Percentiles rank a stretch among this genome's conserved stretches.
phyloP scores from a whole-genome alignment of 345 rosid species.

The Heritiera littoralis region DNA sequence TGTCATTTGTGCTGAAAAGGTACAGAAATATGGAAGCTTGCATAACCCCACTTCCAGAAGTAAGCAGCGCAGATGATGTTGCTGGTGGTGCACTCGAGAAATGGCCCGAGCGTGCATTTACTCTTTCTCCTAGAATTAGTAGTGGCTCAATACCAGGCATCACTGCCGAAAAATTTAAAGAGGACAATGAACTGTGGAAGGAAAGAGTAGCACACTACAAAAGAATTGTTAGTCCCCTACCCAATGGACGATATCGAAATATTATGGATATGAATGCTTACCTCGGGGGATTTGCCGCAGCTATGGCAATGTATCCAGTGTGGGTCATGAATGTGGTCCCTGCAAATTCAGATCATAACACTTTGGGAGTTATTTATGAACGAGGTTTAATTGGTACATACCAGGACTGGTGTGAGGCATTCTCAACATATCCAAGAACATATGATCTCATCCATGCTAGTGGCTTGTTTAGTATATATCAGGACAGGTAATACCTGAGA shows the following conservation, averaged over 20 bases:
- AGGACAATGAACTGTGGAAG: constrained; percentile 82
- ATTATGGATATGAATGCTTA: constrained; percentile 95
- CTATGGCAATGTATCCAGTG: constrained; percentile 62
- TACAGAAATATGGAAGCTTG: constrained; percentile 77
- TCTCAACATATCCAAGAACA: constrained; percentile 96
- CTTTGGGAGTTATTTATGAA: constrained; percentile 76
- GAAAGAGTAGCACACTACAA: constrained; percentile 68
- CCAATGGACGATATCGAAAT: constrained; percentile 77
- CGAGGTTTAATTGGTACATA: constrained; percentile 87
- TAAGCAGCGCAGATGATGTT: constrained; percentile 59
- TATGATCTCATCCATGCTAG: constrained; percentile 92
- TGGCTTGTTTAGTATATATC: constrained; percentile 77
- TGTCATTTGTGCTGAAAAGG: constrained; percentile 41
- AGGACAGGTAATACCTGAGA: constrained; percentile 56
- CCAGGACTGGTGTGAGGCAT: constrained; percentile 97
- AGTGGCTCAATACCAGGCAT: constrained; percentile 69
- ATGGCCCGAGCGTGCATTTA: constrained; percentile 85
- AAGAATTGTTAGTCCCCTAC: constrained; percentile 48
- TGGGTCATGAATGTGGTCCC: constrained; percentile 99
- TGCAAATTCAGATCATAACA: constrained; percentile 60
- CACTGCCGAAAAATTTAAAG: constrained; percentile 59
- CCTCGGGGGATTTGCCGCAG: constrained; percentile 91
- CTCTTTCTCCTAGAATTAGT: constrained; percentile 79
- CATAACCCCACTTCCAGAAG: constrained; percentile 78
- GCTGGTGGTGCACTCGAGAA: constrained; percentile 83